Conservation (phyloP, 768 basidiomycete genomes). For the Naganishia vishniacii region DNA sequence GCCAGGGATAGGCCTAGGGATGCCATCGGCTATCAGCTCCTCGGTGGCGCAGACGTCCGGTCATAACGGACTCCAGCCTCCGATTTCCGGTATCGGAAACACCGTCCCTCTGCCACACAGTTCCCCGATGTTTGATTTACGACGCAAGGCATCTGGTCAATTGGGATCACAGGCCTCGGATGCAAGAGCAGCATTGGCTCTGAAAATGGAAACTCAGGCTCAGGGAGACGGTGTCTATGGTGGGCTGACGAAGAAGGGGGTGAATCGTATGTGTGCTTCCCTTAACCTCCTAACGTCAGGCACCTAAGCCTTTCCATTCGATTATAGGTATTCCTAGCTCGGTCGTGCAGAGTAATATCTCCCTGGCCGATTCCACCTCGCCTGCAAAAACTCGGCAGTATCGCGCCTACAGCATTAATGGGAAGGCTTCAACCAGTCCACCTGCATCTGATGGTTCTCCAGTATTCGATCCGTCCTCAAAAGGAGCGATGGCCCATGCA, state of each 20-base stretch:
- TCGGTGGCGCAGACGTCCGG: background rate
- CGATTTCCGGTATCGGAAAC: background rate
- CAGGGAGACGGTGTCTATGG: background rate
- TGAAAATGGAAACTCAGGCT: slow-evolving; percentile 5
- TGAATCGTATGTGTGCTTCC: background rate
- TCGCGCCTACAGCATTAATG: background rate
- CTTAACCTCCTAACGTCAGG: background rate
- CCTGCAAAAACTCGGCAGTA: slow-evolving; percentile 10
- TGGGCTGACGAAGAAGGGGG: background rate
- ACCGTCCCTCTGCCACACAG: slow-evolving; percentile 8
- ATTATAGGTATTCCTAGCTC: slow-evolving; percentile 12
- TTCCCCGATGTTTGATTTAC: slow-evolving; percentile 9
- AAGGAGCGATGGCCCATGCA: background rate
- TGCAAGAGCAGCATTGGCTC: slow-evolving; percentile 7
- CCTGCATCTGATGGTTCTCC: background rate
- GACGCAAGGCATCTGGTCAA: slow-evolving; percentile 11
- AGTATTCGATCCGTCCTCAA: background rate
- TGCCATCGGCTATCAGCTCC: background rate
- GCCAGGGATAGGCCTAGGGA: background rate
- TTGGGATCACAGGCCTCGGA: slow-evolving; percentile 11
- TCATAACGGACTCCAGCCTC: background rate
- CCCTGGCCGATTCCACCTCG: slow-evolving; percentile 8
- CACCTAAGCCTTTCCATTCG: background rate
- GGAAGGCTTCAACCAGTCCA: background rate
- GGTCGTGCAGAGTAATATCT: slow-evolving; percentile 13